Evolutionary conservation across 179 eudicot genomes (phyloP).

Genomic region (Beta macrorhiza): DNA sequence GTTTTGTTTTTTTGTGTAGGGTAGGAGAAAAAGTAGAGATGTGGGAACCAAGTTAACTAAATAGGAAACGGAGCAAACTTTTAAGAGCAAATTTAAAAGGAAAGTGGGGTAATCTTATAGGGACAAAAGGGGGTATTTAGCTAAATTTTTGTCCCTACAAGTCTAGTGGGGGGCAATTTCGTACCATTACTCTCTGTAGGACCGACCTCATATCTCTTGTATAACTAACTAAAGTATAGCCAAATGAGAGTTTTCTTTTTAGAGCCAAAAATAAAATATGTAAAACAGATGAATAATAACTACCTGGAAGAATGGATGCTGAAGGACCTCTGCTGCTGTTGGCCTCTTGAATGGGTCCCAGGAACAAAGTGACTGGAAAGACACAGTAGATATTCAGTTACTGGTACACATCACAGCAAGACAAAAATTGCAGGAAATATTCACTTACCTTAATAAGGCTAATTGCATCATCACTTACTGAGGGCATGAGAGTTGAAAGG

Average conservation of each 20-base stretch:
- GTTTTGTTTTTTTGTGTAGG: no score
- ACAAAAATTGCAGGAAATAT: not conserved
- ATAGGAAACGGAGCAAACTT: no score
- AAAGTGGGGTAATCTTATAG: no score
- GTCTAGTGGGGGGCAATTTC: no score
- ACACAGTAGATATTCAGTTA: slow-evolving; percentile 14
- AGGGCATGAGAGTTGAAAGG: slow-evolving; percentile 66
- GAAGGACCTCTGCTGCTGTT: slow-evolving; percentile 82
- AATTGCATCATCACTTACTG: slow-evolving; percentile 78
- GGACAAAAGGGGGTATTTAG: no score
- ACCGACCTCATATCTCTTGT: no score
- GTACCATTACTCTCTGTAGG: no score
- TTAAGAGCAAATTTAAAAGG: no score
- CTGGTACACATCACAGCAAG: not conserved
- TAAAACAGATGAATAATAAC: not conserved
- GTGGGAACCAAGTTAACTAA: no score
- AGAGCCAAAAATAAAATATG: not conserved
- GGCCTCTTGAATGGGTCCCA: slow-evolving; percentile 98
- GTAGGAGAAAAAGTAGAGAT: no score
- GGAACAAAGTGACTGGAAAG: slow-evolving; percentile 66
- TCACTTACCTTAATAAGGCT: slow-evolving; percentile 63
- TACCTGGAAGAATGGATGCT: slow-evolving; percentile 91
- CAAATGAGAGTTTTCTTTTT: not conserved
- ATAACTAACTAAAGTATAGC: no score
- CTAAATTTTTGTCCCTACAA: no score